Evolutionary conservation across 176 grass and related monocot species (phyloP).

Genomic region (Triticum timopheevii): DNA sequence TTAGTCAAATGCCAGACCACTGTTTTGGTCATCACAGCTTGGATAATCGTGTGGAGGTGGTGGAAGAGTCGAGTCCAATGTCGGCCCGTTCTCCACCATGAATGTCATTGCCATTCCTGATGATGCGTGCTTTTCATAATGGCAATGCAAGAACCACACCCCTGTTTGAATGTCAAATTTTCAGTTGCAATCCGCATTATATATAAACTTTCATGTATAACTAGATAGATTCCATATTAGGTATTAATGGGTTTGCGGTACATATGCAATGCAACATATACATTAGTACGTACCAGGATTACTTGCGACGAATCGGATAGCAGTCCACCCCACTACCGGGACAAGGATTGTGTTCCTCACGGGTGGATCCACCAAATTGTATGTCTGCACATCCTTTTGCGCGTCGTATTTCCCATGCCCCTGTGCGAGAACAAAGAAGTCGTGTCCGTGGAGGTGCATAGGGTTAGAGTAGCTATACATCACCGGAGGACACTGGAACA

Average conservation of each 20-base stretch:
- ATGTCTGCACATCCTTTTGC: slow-evolving; percentile 16
- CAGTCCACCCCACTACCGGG: slow-evolving; percentile 19
- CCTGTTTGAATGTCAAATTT: background rate
- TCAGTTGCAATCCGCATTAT: too few species aligned
- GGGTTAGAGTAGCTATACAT: background rate
- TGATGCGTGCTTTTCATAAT: background rate
- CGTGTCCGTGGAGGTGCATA: background rate
- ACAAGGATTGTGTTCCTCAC: slow-evolving; percentile 24
- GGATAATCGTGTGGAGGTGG: background rate
- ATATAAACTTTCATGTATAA: too few species aligned
- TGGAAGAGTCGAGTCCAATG: background rate
- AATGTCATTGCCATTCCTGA: background rate
- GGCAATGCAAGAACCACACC: background rate
- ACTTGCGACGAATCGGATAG: slow-evolving; percentile 13
- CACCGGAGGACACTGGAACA: background rate
- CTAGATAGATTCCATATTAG: too few species aligned
- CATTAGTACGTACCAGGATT: slow-evolving; percentile 41
- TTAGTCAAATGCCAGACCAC: background rate
- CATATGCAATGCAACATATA: background rate
- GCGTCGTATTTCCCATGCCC: slow-evolving; percentile 29
- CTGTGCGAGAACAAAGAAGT: background rate
- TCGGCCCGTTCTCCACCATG: background rate
- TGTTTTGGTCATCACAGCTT: background rate
- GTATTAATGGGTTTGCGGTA: too few species aligned
- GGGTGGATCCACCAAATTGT: slow-evolving; percentile 27